Evolutionary conservation across 208 protist species (phyloP).

Genomic region (Acanthamoeba royreba): DNA sequence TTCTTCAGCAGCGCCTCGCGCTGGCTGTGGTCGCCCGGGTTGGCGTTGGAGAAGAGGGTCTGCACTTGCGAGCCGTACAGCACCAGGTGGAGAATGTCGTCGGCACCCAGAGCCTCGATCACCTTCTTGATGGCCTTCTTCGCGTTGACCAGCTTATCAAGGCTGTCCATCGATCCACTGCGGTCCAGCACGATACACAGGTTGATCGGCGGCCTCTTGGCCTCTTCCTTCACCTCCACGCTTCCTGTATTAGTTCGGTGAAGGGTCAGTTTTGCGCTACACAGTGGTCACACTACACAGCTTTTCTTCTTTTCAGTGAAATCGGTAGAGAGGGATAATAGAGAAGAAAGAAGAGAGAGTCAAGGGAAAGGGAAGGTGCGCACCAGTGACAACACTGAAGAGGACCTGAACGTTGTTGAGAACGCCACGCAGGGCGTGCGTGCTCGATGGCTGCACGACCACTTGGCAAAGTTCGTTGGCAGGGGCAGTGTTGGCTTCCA

Average conservation of each 20-base stretch:
- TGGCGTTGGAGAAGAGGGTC: neutral
- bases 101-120: neutral
- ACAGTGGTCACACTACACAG: no score
- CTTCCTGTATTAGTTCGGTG: neutral
- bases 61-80: neutral
- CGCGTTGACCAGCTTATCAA: neutral
- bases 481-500: neutral
- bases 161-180: neutral
- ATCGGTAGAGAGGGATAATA: neutral
- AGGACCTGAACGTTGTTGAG: neutral
- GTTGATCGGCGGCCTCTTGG: neutral
- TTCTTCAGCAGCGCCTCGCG: neutral
- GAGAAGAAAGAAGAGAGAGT: neutral
- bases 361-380: neutral
- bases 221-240: neutral
- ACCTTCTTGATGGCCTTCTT: conserved; percentile 31
- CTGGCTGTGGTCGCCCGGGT: neutral
- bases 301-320: no score
- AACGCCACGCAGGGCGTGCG: conserved; percentile 1
- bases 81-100: neutral
- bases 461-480: neutral
- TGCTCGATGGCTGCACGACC: neutral
- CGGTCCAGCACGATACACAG: neutral
- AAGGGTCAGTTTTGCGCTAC: neutral
- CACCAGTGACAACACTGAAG: neutral